Evolutionary conservation across 495 filamentous ascomycete species (phyloP).

Genomic region (Cercophora newfieldiana): DNA sequence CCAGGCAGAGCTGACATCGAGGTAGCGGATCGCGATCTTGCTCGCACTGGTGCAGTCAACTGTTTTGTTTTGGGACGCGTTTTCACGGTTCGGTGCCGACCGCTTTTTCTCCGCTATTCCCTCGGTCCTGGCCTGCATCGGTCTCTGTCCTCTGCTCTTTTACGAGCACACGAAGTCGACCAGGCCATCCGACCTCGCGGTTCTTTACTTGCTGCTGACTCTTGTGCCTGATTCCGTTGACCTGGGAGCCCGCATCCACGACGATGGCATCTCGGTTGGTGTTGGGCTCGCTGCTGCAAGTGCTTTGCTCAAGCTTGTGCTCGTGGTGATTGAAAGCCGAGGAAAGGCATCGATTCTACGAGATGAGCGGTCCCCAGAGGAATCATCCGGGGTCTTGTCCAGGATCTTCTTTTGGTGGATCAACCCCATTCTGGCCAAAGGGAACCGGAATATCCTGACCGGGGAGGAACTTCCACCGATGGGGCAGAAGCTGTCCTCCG

Average conservation of each 20-base stretch:
- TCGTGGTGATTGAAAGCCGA: background rate
- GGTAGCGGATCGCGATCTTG: background rate
- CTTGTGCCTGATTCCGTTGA: background rate
- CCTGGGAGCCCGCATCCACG: background rate
- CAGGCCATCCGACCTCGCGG: background rate
- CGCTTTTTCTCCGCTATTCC: background rate
- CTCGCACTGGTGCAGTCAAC: background rate
- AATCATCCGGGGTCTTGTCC: background rate
- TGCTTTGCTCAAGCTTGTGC: background rate
- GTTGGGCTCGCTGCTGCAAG: background rate
- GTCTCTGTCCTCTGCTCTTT: background rate
- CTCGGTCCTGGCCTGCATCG: background rate
- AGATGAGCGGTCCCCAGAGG: background rate
- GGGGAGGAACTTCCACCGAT: background rate
- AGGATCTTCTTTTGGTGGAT: background rate
- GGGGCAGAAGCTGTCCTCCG: background rate
- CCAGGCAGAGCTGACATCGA: background rate
- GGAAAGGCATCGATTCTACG: background rate
- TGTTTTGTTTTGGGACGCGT: background rate
- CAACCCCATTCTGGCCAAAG: background rate
- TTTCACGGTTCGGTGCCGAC: background rate
- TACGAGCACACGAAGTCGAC: background rate
- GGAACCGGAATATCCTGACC: background rate
- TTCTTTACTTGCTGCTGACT: background rate
- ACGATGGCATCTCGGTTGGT: background rate